Evolutionary conservation across 257 asterid species (phyloP), one percentile per base, ranked within the genome.

Genomic region (Nyctanthes arbortristis): DNA sequence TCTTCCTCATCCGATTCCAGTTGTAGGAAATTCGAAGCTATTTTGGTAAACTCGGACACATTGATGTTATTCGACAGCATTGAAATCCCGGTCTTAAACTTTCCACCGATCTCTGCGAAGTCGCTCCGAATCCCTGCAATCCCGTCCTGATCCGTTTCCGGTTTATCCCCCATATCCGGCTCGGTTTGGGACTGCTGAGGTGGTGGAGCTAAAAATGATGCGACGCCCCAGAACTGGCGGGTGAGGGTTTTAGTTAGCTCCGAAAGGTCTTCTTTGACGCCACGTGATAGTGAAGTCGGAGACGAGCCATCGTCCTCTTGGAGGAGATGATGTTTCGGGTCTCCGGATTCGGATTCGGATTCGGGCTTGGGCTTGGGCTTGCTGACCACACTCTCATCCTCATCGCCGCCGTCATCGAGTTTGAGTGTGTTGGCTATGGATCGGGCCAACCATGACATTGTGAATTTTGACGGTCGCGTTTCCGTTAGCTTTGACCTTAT

Each of bases 221-320:
- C 97, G 10, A 94, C 97, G 70, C 99, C 98, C 97, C 98, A 89
- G 40, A 94, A 87, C 69, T 91, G 98, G 67, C 99, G 95, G 67
- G 88, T 82, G 55, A 92, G 82, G 82, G 98, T 86, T 75, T 86
- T 88, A 59, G 88, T 85, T 66, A 94, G 79, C 87, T 89, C 99
- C 18, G 99, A 88, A n/a, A 94, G 80, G 74, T 94, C 99, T 49
- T 92, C 98, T 64, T 87, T 89, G 52, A 94, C 99, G 66, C 99
- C 98, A 57, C 97, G 93, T 5, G 95, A 76, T 18, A 88, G 80
- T 5, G 92, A 79, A 8, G 77, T 64, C 43, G 90, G 87, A 14
- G 92, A 80, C 32, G 89, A 45, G 0, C 59, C 61, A 57, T 74
- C 78, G 47, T 75, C 81, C n/a, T 69, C 74, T 3, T 40, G 75